A percentile compares a stretch with the other conserved stretches of the same genome.
phyloP scores from a whole-genome alignment of 1,139 yeast species.

The Blastobotrys malaysiensis region DNA sequence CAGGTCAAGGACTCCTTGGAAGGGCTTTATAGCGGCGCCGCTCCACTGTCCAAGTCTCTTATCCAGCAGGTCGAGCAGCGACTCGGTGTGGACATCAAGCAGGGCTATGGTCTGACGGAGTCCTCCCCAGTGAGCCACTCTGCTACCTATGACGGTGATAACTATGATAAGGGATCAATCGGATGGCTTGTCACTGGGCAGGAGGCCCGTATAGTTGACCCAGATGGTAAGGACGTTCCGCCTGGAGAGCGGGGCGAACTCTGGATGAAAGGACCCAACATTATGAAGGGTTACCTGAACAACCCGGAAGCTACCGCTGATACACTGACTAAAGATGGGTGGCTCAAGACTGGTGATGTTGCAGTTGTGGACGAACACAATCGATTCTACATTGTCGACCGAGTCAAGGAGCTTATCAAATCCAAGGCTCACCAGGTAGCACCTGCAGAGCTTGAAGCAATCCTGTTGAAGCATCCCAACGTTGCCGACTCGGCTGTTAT shows the following conservation, averaged over 20 bases:
- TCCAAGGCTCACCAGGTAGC: conserved; percentile 81
- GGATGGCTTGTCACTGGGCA: conserved; percentile 43
- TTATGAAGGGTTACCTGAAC: conserved; percentile 56
- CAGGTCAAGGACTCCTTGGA: conserved; percentile 22
- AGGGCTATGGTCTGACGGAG: conserved; percentile 75
- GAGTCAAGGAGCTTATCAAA: conserved; percentile 77
- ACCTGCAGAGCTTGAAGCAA: conserved; percentile 71
- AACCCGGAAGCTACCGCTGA: conserved; percentile 49
- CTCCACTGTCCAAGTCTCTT: conserved; percentile 33
- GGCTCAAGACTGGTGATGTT: conserved; percentile 79
- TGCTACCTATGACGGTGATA: conserved; percentile 16
- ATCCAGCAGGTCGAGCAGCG: conserved; percentile 25
- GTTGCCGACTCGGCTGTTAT: conserved; percentile 36
- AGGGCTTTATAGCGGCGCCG: conserved; percentile 34
- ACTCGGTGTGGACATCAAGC: conserved; percentile 30
- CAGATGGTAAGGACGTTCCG: conserved; percentile 44
- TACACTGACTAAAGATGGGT: conserved; percentile 55
- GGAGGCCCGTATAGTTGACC: conserved; percentile 42
- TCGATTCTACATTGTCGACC: conserved; percentile 58
- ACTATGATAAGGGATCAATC: conserved; percentile 35
- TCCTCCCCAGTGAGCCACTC: conserved; percentile 33
- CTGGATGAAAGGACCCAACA: conserved; percentile 64
- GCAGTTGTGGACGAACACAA: conserved; percentile 52
- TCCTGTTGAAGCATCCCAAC: conserved; percentile 44
- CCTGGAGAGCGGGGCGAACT: conserved; percentile 50